A percentile compares a stretch with the other conserved stretches of the same genome.
These are phyloP conservation scores for Caloboletus firmus DNA, from an alignment of 1,284 basidiomycete species.

Conservation along the genomic window DNA sequence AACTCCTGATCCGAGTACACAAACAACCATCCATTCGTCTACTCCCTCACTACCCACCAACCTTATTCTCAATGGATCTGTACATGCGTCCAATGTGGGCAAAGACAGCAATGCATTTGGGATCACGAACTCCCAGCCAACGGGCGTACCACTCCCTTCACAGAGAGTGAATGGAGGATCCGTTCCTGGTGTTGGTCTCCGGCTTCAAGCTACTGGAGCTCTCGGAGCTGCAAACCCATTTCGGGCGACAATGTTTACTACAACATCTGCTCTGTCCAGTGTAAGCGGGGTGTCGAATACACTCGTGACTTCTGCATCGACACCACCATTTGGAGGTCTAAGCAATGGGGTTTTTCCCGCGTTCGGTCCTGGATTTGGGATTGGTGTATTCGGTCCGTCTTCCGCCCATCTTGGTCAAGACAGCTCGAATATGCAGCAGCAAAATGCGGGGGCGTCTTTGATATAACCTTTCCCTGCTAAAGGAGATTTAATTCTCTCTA, in stretches of 20 bases:
- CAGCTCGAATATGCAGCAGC: constrained; percentile 33
- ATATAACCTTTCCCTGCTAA: constrained; percentile 31
- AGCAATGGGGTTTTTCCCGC: constrained; percentile 9
- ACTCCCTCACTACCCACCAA: constrained; percentile 21
- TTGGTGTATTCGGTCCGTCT: constrained; percentile 10
- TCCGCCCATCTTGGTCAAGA: constrained; percentile 22
- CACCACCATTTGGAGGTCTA: constrained; percentile 25
- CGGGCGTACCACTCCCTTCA: constrained; percentile 23
- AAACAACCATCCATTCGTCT: constrained; percentile 15
- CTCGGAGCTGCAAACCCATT: constrained; percentile 71
- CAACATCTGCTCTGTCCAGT: constrained; percentile 15
- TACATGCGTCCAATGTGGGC: constrained; percentile 21
- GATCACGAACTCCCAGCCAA: constrained; percentile 28
- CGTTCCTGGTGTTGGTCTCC: constrained; percentile 58
- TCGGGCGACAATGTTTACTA: constrained; percentile 58
- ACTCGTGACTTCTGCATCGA: constrained; percentile 25
- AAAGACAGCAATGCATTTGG: constrained; percentile 32
- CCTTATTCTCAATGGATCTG: constrained; percentile 11
- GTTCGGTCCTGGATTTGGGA: constrained; percentile 17
- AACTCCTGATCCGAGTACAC: constrained; percentile 44
- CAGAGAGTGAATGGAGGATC: constrained; percentile 38
- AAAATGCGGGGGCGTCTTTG: constrained; percentile 38
- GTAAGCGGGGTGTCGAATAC: constrained; percentile 1
- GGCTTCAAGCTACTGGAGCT: constrained; percentile 69
- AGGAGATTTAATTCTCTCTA: background rate